Evolutionary conservation across 139 green algal species (phyloP).

Genomic region (Tetratostichococcus sp.): DNA sequence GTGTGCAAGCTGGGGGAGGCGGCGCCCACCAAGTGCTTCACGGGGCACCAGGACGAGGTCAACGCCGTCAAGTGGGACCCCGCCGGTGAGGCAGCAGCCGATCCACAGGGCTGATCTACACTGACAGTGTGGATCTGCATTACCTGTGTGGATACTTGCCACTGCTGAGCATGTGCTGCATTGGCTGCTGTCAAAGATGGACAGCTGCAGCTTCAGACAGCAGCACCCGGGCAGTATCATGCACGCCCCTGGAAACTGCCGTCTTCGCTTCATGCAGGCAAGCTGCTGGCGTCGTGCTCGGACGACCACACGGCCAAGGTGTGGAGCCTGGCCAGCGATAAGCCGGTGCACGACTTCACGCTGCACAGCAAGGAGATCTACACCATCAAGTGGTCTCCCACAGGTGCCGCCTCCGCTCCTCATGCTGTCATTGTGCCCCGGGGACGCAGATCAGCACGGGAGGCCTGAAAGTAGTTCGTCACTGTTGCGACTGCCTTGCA

Average conservation of each 20-base stretch:
- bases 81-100: neutral
- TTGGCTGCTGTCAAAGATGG: too few species aligned
- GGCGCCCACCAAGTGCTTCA: constrained; percentile 64
- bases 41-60: constrained; percentile 83
- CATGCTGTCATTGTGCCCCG: too few species aligned
- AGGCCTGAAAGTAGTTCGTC: too few species aligned
- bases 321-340: constrained; percentile 44
- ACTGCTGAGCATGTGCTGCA: too few species aligned
- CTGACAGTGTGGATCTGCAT: too few species aligned
- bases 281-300: constrained; percentile 82
- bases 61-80: constrained; percentile 89
- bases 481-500: too few species aligned
- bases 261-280: constrained; percentile 29
- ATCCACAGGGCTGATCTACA: neutral
- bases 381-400: constrained; percentile 81
- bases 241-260: too few species aligned
- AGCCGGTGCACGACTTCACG: constrained; percentile 51
- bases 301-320: constrained; percentile 81
- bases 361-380: constrained; percentile 86
- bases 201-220: too few species aligned
- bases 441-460: too few species aligned
- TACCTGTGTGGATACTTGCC: too few species aligned
- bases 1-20: constrained; percentile 74
- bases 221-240: too few species aligned
- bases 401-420: neutral